Evolutionary conservation across 78 protist genomes (phyloP), one percentile per base, ranked within the genome.

Genomic region (Speleostelium caveatum): DNA sequence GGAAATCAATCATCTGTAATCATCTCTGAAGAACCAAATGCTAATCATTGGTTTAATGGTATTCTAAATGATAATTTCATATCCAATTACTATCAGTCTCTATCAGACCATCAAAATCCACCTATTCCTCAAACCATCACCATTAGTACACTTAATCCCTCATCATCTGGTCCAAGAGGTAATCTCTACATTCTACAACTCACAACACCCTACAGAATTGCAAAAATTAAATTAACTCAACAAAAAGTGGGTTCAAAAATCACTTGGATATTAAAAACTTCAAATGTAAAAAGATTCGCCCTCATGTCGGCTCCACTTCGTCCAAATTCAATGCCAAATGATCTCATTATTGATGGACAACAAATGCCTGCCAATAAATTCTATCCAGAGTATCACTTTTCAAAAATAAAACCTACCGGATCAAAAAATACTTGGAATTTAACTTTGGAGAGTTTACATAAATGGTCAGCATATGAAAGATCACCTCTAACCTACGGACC

Each of bases 21-120:
- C 3, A 65, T 78, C 33, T 65, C 66, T 51, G 87, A 62, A 4
- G 87, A 65, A 2, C 85, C 93, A 45, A 67, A 67, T 56, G 45
- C 42, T 2, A 74, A 74, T n/a, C 93, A 86, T 76, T 86, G 93
- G 93, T 86, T 86, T 33, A 61, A 68, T 61, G 93, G 93, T n/a
- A 75, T 86, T 26, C n/a, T 86, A 12, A 75, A 62, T 49, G 93
- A 86, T 49, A 56, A 49, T 19, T 51, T 56, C 19, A 74, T 86
- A 60, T 66, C 32, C 49, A 72, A 72, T 51, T 72, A 36, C 16
- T 72, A 78, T 65, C 59, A 65, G 22, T 16, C 10, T 39, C 12
- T 62, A n/a, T n/a, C n/a, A n/a, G n/a, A n/a, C n/a, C 65, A 42
- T 75, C 53, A 45, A 45, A 45, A 45, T 45, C 74, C 74, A 33